phyloP scores from a whole-genome alignment of 2,329 filamentous ascomycete genomes.

The Cadophora malorum region DNA sequence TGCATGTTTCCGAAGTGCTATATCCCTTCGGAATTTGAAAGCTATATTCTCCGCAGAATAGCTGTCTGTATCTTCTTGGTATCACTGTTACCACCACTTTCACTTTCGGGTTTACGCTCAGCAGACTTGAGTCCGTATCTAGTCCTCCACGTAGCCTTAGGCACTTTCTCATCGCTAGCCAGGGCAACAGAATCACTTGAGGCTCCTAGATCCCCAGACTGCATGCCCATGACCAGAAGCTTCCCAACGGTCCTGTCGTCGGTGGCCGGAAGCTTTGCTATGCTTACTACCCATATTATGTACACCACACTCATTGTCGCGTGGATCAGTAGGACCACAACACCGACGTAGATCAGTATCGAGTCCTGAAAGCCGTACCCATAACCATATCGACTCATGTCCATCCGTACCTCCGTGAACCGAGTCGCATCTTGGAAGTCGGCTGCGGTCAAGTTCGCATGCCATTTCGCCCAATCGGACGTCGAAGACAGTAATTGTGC shows the following conservation, averaged over 20 bases:
- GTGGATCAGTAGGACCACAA: conserved; percentile 19
- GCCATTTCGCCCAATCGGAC: too few relatives aligned
- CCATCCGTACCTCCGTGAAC: too few relatives aligned
- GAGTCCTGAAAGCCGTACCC: conserved; percentile 24
- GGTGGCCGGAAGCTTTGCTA: neutral
- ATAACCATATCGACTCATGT: conserved; percentile 15
- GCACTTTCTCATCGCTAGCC: neutral
- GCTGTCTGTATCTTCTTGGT: neutral
- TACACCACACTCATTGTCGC: neutral
- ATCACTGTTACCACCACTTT: neutral
- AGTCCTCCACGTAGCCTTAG: conserved; percentile 17
- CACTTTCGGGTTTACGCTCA: neutral
- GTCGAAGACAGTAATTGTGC: too few relatives aligned
- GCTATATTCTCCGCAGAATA: neutral
- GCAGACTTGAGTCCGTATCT: conserved; percentile 14
- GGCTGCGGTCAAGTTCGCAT: too few relatives aligned
- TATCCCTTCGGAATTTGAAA: too few relatives aligned
- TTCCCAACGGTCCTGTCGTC: conserved; percentile 20
- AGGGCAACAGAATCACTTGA: neutral
- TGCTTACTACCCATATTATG: conserved; percentile 12
- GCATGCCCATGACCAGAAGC: conserved; percentile 19
- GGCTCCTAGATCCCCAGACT: conserved; percentile 1
- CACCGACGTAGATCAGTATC: conserved; percentile 16
- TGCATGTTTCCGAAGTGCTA: too few relatives aligned
- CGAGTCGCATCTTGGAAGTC: too few relatives aligned